Evolutionary conservation across 2,329 filamentous ascomycete genomes (phyloP).

Genomic region (Paecilomyces sp.): DNA sequence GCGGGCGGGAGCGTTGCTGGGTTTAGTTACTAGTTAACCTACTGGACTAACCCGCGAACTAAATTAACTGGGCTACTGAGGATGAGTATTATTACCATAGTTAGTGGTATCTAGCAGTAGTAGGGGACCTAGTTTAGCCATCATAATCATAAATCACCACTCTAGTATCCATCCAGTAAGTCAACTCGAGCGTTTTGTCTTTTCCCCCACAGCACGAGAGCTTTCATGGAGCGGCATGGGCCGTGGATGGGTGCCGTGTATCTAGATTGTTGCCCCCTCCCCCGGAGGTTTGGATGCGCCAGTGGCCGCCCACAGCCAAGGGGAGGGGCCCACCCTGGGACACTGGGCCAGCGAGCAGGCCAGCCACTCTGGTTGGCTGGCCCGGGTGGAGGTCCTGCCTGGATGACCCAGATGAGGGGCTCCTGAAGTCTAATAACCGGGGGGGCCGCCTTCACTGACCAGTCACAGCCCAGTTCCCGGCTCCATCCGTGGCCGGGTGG

Average conservation of each 20-base stretch:
- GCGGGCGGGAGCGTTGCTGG: not conserved
- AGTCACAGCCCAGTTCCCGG: not conserved
- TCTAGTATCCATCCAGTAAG: too few species aligned
- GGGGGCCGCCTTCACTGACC: not conserved
- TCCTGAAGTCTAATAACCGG: not conserved
- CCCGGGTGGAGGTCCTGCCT: not conserved
- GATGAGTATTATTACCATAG: too few species aligned
- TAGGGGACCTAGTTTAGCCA: not conserved
- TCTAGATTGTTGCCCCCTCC: not conserved
- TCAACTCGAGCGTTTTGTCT: too few species aligned
- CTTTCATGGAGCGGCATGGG: not conserved
- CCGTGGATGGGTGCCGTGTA: not conserved
- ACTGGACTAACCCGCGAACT: too few species aligned
- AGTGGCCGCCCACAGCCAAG: not conserved
- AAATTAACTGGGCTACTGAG: too few species aligned
- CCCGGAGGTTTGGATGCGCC: not conserved
- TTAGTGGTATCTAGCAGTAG: not conserved
- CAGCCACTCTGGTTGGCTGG: not conserved
- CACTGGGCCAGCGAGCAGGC: not conserved
- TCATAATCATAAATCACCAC: not conserved
- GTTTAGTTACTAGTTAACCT: not conserved
- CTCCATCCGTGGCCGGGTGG: not conserved
- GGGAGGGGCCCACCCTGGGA: not conserved
- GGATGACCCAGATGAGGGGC: not conserved
- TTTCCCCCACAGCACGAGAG: not conserved